Evolutionary conservation across 2,329 filamentous ascomycete species (phyloP), one percentile per base, ranked within the genome.

Genomic region (Sclerotinia sclerotiorum): DNA sequence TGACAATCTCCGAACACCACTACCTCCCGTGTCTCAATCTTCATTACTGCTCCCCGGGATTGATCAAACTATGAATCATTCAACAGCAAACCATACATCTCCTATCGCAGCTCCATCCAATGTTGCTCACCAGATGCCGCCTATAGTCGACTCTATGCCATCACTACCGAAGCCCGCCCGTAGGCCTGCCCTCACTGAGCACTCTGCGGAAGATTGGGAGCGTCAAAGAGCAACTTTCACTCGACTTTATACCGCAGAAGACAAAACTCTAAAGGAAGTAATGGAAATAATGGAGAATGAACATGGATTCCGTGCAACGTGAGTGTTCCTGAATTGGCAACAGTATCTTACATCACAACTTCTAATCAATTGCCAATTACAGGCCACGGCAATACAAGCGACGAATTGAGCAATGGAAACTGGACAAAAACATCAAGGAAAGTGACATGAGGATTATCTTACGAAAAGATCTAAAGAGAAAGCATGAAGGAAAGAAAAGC

Each of bases 371-470:
- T n/a, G 0, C 2, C 13, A 21, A 35, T 32, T n/a, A 17, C 4
- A 39, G 54, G 21, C 11, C 11, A 56, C 27, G 29, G 1, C 54
- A 56, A 56, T 56, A 56, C 11, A 56, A 56, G 29, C 54, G 54
- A 56, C 29, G 29, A 39, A 39, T 56, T n/a, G 54, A 56, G 13
- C 29, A 56, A 10, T 56, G 54, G 54, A 56, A 56, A 21, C 21
- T 39, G 21, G 21, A 24, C 2, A 56, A 39, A 3, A 56, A 56
- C 11, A 56, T 56, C 11, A 56, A 56, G 54, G 54, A 39, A 56
- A 56, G 39, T 56, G 54, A 56, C 6, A 56, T 39, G 54, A 56
- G 29, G 32, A 21, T 39, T 6, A 56, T 56, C 6, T 2, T 39
- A 2, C 54, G 29, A 15, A 56, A 56, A 15, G 29, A 56, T 32